These are phyloP conservation scores for Globisporangium carolinianum DNA, from an alignment of 352 stramenopile genomes.

Conservation along the genomic window DNA sequence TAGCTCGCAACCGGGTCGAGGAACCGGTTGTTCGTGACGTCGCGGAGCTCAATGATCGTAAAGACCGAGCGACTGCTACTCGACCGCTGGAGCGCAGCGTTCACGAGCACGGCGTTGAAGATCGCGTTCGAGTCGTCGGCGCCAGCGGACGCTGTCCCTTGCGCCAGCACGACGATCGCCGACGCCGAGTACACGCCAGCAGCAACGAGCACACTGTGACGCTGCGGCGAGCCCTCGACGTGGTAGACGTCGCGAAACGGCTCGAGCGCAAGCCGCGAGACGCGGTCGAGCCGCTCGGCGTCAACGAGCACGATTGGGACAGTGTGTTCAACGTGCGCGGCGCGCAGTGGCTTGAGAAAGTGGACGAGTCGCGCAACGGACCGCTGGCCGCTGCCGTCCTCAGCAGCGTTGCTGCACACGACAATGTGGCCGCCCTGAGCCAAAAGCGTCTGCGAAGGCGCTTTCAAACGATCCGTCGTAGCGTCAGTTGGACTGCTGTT, in stretches of 20 bases:
- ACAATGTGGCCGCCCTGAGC: conserved; percentile 62
- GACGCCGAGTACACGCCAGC: conserved; percentile 79
- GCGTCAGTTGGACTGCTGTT: conserved; percentile 1
- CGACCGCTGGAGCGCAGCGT: conserved; percentile 43
- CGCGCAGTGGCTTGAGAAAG: conserved; percentile 67
- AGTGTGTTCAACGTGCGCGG: conserved; percentile 53
- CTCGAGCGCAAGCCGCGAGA: conserved; percentile 60
- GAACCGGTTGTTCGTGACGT: conserved; percentile 82
- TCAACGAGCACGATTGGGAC: conserved; percentile 78
- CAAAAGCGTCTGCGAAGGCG: conserved; percentile 37
- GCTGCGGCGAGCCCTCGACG: conserved; percentile 66
- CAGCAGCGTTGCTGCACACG: conserved; percentile 72
- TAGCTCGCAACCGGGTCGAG: conserved; percentile 65
- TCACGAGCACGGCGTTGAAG: conserved; percentile 82
- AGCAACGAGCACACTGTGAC: conserved; percentile 56
- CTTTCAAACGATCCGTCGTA: background rate
- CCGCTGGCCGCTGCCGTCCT: conserved; percentile 45
- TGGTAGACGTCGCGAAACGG: conserved; percentile 78
- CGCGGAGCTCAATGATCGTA: conserved; percentile 81
- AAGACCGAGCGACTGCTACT: conserved; percentile 44
- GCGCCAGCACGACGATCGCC: conserved; percentile 72
- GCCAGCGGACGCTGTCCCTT: conserved; percentile 50
- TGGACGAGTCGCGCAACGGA: conserved; percentile 65
- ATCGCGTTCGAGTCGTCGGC: conserved; percentile 84
- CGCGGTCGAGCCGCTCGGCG: conserved; percentile 46